Percentiles rank a stretch among this genome's conserved stretches.
Conservation (phyloP, 139 green algal species). For the Chlorella sp. region DNA sequence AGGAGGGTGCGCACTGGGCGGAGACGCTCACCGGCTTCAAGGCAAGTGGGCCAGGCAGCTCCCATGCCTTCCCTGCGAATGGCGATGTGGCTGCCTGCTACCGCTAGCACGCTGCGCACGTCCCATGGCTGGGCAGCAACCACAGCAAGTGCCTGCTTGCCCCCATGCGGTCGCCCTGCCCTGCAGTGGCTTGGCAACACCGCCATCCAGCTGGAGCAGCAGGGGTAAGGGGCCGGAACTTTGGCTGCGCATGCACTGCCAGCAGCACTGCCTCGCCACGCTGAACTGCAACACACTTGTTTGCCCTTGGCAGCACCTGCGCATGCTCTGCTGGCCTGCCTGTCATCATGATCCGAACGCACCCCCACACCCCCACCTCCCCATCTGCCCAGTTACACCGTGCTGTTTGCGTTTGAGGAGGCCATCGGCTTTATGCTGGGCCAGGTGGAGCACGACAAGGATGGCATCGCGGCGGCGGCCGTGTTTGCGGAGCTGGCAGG, state of each 20-base stretch:
- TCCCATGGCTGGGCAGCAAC: neutral
- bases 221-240: constrained; percentile 22
- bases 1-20: constrained; percentile 11
- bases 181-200: constrained; percentile 77
- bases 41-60: neutral
- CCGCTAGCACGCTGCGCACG: neutral
- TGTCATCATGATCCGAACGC: no score
- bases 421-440: constrained; percentile 81
- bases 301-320: neutral
- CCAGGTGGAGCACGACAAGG: constrained; percentile 64
- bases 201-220: constrained; percentile 59
- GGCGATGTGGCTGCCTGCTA: constrained; percentile 13
- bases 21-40: constrained; percentile 43
- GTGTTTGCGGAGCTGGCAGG: constrained; percentile 76
- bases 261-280: neutral
- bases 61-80: neutral
- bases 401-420: constrained; percentile 86
- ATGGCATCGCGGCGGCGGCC: constrained; percentile 70
- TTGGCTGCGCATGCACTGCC: neutral
- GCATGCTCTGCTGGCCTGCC: neutral
- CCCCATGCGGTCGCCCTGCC: neutral
- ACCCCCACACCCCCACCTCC: no score
- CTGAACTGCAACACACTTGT: neutral
- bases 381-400: constrained; percentile 26
- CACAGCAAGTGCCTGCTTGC: no score